Evolutionary conservation across 768 basidiomycete genomes (phyloP).

Genomic region (Lyophyllum semitale): DNA sequence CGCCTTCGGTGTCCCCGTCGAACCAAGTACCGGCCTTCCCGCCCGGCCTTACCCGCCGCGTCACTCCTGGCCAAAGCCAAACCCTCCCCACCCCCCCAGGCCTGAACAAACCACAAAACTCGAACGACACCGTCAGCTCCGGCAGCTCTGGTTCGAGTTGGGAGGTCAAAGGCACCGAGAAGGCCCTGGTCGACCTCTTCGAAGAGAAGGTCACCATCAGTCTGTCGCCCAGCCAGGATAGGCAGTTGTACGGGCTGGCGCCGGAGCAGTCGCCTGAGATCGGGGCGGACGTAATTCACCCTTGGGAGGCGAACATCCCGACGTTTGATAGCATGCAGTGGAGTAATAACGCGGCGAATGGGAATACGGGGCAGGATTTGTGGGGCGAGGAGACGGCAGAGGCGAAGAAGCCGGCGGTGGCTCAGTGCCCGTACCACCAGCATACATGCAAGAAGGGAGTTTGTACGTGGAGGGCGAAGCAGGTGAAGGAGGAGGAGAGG

Average conservation of each 20-base stretch:
- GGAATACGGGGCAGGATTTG: conserved; percentile 16
- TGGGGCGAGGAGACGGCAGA: conserved; percentile 24
- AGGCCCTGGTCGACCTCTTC: conserved; percentile 7
- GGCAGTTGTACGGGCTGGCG: conserved; percentile 17
- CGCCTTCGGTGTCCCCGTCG: not conserved
- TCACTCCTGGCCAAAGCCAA: conserved; percentile 3
- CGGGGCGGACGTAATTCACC: conserved; percentile 20
- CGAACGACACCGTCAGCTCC: conserved; percentile 8
- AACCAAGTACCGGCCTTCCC: conserved; percentile 7
- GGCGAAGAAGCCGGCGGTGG: conserved; percentile 12
- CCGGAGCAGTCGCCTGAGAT: conserved; percentile 17
- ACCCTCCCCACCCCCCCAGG: conserved; percentile 15
- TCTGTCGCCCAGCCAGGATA: conserved; percentile 27
- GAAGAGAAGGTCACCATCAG: conserved; percentile 19
- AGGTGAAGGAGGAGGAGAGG: conserved; percentile 25
- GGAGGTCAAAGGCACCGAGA: not conserved
- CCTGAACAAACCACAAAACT: conserved; percentile 8
- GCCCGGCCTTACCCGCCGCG: conserved; percentile 13
- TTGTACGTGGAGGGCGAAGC: conserved; percentile 31
- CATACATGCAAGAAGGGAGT: conserved; percentile 38
- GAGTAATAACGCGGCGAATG: not conserved
- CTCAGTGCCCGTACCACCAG: conserved; percentile 31
- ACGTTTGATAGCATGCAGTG: conserved; percentile 3
- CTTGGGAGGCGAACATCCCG: conserved; percentile 20
- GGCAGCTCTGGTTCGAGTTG: conserved; percentile 5